phyloP scores from a whole-genome alignment of 192 early-diverging fungal genomes.

The Diversispora eburnea region DNA sequence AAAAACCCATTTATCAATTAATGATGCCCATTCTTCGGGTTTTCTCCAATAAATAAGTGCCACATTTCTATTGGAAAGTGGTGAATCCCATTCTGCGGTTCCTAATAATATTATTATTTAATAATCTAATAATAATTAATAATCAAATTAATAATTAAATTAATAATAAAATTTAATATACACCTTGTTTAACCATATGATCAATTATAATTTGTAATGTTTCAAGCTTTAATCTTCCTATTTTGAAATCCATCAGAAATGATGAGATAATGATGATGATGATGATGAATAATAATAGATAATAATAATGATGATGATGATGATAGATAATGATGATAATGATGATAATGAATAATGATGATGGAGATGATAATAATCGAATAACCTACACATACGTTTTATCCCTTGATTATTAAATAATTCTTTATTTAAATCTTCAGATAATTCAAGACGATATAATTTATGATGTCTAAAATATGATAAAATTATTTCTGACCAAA shows the following conservation, averaged over 20 bases:
- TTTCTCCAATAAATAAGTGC: conserved; percentile 84
- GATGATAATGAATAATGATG: no score
- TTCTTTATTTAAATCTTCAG: conserved; percentile 49
- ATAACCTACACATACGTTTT: conserved; percentile 44
- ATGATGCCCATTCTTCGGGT: conserved; percentile 84
- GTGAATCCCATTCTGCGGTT: conserved; percentile 53
- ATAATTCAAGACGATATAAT: conserved; percentile 61
- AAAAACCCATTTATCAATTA: conserved; percentile 80
- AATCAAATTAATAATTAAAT: background rate
- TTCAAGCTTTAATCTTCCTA: conserved; percentile 59
- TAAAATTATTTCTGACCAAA: conserved; percentile 79
- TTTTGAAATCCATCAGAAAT: background rate
- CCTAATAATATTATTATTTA: conserved; percentile 34
- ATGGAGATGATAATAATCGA: background rate
- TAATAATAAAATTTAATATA: conserved; percentile 41
- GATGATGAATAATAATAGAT: no score
- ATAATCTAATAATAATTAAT: conserved; percentile 1
- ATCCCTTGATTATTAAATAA: conserved; percentile 73
- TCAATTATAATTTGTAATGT: conserved; percentile 71
- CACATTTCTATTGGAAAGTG: conserved; percentile 41
- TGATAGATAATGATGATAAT: background rate
- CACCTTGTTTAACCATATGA: conserved; percentile 68
- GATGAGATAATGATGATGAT: conserved; percentile 1
- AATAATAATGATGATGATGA: background rate
- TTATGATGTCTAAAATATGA: conserved; percentile 63